A percentile compares a stretch with the other conserved stretches of the same genome.
These are phyloP conservation scores for Penicillium pulvis DNA, from an alignment of 495 filamentous ascomycete genomes.

Conservation along the genomic window DNA sequence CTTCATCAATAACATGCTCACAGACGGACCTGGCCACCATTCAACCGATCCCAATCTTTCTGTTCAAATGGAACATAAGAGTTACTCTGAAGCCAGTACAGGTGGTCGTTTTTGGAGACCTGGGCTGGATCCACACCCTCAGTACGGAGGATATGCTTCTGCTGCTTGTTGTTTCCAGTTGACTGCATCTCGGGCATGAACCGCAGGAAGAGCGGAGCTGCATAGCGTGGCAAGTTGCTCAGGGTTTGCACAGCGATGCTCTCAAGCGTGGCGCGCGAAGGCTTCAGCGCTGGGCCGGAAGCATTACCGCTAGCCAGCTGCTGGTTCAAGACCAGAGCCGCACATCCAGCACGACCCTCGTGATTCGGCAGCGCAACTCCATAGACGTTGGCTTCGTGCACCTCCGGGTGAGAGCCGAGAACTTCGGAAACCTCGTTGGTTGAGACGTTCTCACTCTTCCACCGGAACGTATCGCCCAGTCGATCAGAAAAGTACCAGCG, in stretches of 20 bases:
- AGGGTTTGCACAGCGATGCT: constrained; percentile 60
- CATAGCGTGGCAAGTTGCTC: constrained; percentile 69
- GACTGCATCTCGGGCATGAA: constrained; percentile 60
- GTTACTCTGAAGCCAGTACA: constrained; percentile 68
- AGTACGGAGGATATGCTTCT: constrained; percentile 67
- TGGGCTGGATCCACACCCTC: constrained; percentile 72
- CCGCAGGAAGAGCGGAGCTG: constrained; percentile 77
- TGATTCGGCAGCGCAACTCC: constrained; percentile 80
- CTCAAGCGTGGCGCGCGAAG: constrained; percentile 48
- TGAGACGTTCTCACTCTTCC: constrained; percentile 95
- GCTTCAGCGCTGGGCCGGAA: constrained; percentile 30
- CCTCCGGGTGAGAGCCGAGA: constrained; percentile 63
- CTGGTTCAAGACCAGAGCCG: constrained; percentile 61
- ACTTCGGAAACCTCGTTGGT: constrained; percentile 73
- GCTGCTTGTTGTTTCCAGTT: constrained; percentile 88
- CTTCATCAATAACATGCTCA: constrained; percentile 29
- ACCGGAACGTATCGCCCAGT: constrained; percentile 92
- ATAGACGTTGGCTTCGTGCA: constrained; percentile 86
- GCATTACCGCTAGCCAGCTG: constrained; percentile 35
- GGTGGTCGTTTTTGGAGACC: constrained; percentile 55
- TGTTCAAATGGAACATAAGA: constrained; percentile 67
- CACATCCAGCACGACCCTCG: constrained; percentile 87
- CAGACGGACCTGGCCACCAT: constrained; percentile 68
- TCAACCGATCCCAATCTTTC: constrained; percentile 69
- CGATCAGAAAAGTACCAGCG: constrained; percentile 85